These are phyloP conservation scores for Kondoa malvinella DNA, from an alignment of 768 basidiomycete genomes.

Conservation along the genomic window DNA sequence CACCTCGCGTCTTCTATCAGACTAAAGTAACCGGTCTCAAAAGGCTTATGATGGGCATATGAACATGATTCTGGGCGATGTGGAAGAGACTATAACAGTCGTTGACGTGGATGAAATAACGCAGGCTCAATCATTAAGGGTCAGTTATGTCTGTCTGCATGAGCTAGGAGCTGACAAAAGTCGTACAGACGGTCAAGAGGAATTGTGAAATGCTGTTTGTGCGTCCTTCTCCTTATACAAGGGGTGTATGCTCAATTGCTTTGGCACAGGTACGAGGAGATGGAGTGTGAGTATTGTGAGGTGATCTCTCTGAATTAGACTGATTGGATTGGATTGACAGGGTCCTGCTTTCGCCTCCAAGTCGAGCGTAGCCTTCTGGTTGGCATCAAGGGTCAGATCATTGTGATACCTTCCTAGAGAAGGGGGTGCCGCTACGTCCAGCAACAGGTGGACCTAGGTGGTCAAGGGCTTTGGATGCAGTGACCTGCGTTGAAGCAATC, in stretches of 20 bases:
- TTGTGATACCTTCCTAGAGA: too few relatives aligned
- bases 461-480: too few relatives aligned
- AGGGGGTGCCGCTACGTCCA: too few relatives aligned
- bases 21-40: background rate
- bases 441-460: too few relatives aligned
- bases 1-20: slow-evolving; percentile 6
- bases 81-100: slow-evolving; percentile 91
- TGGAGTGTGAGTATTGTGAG: background rate
- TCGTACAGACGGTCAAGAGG: slow-evolving; percentile 71
- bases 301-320: background rate
- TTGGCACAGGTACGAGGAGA: slow-evolving; percentile 52
- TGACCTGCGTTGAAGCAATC: too few relatives aligned
- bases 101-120: slow-evolving; percentile 67
- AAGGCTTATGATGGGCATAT: slow-evolving; percentile 99
- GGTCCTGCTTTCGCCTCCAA: background rate
- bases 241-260: too few relatives aligned
- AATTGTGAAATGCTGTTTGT: slow-evolving; percentile 98
- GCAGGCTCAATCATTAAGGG: slow-evolving; percentile 42
- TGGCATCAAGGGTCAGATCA: too few relatives aligned
- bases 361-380: background rate
- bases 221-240: slow-evolving; percentile 33
- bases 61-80: slow-evolving; percentile 95
- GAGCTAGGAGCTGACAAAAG: background rate
- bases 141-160: slow-evolving; percentile 28
- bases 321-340: background rate